phyloP scores from a whole-genome alignment of 164 flowering plant species.

The Vitis rupestris region DNA sequence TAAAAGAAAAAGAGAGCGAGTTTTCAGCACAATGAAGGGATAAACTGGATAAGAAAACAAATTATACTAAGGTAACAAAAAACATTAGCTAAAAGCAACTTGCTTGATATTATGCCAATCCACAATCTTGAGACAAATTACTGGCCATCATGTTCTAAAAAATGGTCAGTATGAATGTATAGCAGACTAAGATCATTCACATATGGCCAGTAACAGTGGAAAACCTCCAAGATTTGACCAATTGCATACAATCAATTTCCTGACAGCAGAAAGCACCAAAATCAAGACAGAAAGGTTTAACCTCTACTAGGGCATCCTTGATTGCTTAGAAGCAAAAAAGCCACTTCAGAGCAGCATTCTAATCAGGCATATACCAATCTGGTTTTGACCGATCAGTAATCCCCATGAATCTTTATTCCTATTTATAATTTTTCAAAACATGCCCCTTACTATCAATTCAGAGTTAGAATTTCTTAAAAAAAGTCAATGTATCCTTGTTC shows the following conservation, averaged over 20 bases:
- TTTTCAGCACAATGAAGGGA: not conserved
- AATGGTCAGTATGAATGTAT: not conserved
- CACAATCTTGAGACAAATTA: not conserved
- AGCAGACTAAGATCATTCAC: not conserved
- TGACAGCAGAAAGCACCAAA: too few species aligned
- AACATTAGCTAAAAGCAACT: not conserved
- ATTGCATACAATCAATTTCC: not conserved
- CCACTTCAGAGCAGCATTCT: too few species aligned
- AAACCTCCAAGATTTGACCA: not conserved
- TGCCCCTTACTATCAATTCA: too few species aligned
- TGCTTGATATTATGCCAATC: not conserved
- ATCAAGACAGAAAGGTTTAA: too few species aligned
- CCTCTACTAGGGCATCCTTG: too few species aligned
- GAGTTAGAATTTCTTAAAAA: too few species aligned
- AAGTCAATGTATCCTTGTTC: too few species aligned
- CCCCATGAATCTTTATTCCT: too few species aligned
- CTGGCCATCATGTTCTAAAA: not conserved
- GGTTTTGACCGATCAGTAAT: too few species aligned
- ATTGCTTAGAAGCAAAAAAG: too few species aligned
- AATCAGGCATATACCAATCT: too few species aligned
- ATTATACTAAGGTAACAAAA: not conserved
- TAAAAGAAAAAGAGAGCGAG: not conserved
- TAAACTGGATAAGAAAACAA: not conserved
- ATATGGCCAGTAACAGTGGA: not conserved
- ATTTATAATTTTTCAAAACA: too few species aligned